Conservation (phyloP, 1,139 yeast species). For the Nakaseomyces bracarensis region DNA sequence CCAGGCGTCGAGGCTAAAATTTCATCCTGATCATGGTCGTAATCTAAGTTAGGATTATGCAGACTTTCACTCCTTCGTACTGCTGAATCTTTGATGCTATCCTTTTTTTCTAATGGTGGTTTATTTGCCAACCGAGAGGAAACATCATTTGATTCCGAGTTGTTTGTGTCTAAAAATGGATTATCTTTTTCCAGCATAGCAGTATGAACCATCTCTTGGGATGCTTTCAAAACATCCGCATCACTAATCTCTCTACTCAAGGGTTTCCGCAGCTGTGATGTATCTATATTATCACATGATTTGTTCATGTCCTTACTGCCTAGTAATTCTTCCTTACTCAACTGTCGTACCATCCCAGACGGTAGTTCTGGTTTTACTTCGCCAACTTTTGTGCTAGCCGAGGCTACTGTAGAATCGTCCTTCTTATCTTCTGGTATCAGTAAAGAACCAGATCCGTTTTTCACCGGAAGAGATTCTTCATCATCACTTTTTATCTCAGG, state of each 20-base stretch:
- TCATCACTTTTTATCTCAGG: constrained; percentile 1
- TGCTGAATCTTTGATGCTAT: constrained; percentile 7
- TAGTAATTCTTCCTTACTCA: no score
- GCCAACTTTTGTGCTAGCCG: no score
- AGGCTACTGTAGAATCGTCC: no score
- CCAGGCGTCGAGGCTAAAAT: constrained; percentile 11
- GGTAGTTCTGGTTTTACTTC: no score
- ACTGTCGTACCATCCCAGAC: no score
- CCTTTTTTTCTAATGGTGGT: constrained; percentile 6
- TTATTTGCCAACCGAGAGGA: no score
- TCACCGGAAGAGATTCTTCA: not conserved
- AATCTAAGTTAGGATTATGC: constrained; percentile 21
- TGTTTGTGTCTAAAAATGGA: constrained; percentile 21
- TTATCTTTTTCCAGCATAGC: constrained; percentile 27
- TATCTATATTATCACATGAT: no score
- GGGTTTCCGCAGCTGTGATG: no score
- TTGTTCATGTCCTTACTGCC: not conserved
- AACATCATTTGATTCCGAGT: not conserved
- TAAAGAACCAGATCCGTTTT: no score
- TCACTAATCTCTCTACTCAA: constrained; percentile 3
- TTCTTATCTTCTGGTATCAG: no score
- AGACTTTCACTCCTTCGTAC: constrained; percentile 10
- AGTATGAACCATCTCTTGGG: constrained; percentile 20
- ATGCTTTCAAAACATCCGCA: constrained; percentile 2
- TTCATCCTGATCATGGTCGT: constrained; percentile 18